Conservation (phyloP, 2,329 filamentous ascomycete species). For the Cadophora gregata region DNA sequence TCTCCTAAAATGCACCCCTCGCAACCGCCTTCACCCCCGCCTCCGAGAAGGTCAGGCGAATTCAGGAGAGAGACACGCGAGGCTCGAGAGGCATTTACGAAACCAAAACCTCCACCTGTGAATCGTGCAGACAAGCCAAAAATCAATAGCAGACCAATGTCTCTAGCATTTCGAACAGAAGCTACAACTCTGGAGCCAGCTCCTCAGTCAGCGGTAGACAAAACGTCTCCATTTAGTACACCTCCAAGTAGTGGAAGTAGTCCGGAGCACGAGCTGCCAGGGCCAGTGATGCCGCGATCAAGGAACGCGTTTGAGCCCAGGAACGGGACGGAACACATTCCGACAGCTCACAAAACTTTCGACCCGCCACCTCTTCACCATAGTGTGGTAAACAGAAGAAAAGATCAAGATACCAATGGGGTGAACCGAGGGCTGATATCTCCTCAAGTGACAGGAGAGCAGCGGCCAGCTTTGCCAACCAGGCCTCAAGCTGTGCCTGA, state of each 20-base stretch:
- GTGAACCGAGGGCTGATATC: constrained; percentile 47
- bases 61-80: constrained; percentile 52
- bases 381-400: constrained; percentile 51
- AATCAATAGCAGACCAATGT: constrained; percentile 50
- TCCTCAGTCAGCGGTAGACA: constrained; percentile 28
- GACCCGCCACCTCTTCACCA: constrained; percentile 62
- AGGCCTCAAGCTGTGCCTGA: constrained; percentile 48
- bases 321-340: constrained; percentile 43
- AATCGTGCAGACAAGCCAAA: constrained; percentile 83
- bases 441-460: constrained; percentile 52
- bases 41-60: constrained; percentile 67
- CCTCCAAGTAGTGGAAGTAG: constrained; percentile 77
- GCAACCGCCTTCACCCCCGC: constrained; percentile 67
- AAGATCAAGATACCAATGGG: constrained; percentile 51
- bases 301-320: constrained; percentile 46
- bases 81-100: constrained; percentile 25
- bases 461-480: constrained; percentile 55
- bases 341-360: constrained; percentile 44
- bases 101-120: constrained; percentile 69
- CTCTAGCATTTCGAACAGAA: constrained; percentile 44
- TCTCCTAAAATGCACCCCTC: constrained; percentile 56
- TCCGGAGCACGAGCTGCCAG: constrained; percentile 56
- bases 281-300: constrained; percentile 54
- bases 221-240: constrained; percentile 82
- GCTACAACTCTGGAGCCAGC: constrained; percentile 35